Percentiles rank a stretch among this genome's conserved stretches.
Evolutionary conservation across 352 stramenopile genomes (phyloP).

Genomic region (Pythium chondricola): DNA sequence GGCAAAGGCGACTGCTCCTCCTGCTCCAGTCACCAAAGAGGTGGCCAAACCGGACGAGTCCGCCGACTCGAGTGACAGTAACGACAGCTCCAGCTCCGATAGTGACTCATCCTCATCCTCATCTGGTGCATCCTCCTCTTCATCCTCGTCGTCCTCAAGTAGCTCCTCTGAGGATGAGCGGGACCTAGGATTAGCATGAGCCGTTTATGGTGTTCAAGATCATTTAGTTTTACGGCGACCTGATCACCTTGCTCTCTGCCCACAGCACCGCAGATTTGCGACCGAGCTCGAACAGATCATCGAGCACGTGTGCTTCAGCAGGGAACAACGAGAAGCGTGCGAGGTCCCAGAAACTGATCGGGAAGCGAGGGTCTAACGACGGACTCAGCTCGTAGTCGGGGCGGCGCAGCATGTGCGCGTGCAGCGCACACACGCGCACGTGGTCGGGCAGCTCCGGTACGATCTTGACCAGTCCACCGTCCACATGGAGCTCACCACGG

Average conservation of each 20-base stretch:
- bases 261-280: slow-evolving; percentile 43
- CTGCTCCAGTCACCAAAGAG: neutral
- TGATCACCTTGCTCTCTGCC: slow-evolving; percentile 18
- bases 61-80: slow-evolving; percentile 6
- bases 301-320: slow-evolving; percentile 42
- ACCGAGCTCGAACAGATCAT: slow-evolving; percentile 61
- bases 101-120: slow-evolving; percentile 38
- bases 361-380: slow-evolving; percentile 52
- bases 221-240: neutral
- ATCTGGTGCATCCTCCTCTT: slow-evolving; percentile 33
- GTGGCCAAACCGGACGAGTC: neutral
- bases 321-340: slow-evolving; percentile 50
- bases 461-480: slow-evolving; percentile 61
- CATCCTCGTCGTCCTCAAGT: slow-evolving; percentile 36
- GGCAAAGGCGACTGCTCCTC: neutral
- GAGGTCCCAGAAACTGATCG: slow-evolving; percentile 50
- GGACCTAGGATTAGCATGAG: neutral
- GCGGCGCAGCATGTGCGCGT: slow-evolving; percentile 37
- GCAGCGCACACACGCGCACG: slow-evolving; percentile 69
- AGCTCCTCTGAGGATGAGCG: slow-evolving; percentile 41
- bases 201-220: neutral
- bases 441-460: slow-evolving; percentile 63
- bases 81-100: slow-evolving; percentile 14
- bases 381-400: slow-evolving; percentile 75
- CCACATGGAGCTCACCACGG: slow-evolving; percentile 59